These are phyloP conservation scores for Yamadazyma philogaea DNA, from an alignment of 805 yeast genomes.

Conservation along the genomic window DNA sequence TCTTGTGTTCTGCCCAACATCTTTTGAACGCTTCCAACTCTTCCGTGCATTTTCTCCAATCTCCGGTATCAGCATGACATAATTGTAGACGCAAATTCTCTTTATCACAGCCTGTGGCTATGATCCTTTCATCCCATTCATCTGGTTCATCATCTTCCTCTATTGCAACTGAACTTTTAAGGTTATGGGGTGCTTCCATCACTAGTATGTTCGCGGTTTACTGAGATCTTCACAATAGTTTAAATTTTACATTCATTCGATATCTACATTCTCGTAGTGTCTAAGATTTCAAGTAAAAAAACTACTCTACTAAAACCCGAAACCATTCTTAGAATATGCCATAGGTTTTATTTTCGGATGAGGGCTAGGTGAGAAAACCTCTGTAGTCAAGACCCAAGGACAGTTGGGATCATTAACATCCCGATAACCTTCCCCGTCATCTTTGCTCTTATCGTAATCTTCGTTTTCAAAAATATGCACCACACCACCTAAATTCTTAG, in stretches of 20 bases:
- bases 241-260: neutral
- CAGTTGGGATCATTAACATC: slow-evolving; percentile 34
- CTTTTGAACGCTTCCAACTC: slow-evolving; percentile 56
- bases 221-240: neutral
- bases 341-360: slow-evolving; percentile 93
- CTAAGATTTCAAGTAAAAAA: neutral
- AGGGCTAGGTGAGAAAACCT: slow-evolving; percentile 73
- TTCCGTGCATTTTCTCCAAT: slow-evolving; percentile 39
- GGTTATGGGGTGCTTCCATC: slow-evolving; percentile 2
- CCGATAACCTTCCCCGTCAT: slow-evolving; percentile 42
- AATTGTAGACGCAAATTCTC: slow-evolving; percentile 40
- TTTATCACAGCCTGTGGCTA: slow-evolving; percentile 42
- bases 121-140: slow-evolving; percentile 47
- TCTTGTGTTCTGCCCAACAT: slow-evolving; percentile 62
- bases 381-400: slow-evolving; percentile 49
- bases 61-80: slow-evolving; percentile 47
- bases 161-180: neutral
- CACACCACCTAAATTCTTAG: slow-evolving; percentile 88
- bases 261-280: neutral
- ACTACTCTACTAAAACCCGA: slow-evolving; percentile 28
- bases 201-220: neutral
- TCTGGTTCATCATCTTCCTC: slow-evolving; percentile 41
- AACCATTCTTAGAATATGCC: slow-evolving; percentile 67
- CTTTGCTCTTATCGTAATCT: slow-evolving; percentile 44
- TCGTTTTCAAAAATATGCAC: slow-evolving; percentile 60